Evolutionary conservation across 192 early-diverging fungal species (phyloP).

Genomic region (Spizellomyces punctatus): DNA sequence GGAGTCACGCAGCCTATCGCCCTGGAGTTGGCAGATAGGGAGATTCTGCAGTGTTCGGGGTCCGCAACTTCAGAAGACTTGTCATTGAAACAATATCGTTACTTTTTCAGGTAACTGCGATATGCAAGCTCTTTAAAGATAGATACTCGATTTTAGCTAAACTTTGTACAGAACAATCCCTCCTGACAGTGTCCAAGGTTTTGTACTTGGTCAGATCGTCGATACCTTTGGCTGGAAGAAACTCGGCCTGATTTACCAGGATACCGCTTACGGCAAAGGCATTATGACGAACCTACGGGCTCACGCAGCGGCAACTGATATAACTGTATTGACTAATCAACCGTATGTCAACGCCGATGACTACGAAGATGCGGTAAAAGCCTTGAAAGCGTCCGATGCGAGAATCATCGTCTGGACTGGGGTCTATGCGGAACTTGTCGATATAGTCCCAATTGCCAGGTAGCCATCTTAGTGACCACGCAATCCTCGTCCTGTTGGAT

Average conservation of each 20-base stretch:
- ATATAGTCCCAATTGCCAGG: background rate
- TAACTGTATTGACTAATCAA: background rate
- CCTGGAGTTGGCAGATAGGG: too few species aligned
- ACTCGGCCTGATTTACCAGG: slow-evolving; percentile 9
- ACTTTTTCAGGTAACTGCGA: too few species aligned
- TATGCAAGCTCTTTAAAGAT: too few species aligned
- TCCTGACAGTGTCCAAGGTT: slow-evolving; percentile 5
- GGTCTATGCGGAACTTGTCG: background rate
- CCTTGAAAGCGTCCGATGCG: slow-evolving; percentile 5
- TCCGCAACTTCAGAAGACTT: too few species aligned
- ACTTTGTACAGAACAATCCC: background rate
- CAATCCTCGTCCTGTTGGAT: too few species aligned
- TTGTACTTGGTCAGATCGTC: slow-evolving; percentile 9
- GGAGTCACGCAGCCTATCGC: too few species aligned
- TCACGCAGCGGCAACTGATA: background rate
- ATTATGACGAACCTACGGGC: background rate
- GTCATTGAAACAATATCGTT: too few species aligned
- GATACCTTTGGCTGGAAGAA: background rate
- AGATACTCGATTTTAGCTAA: too few species aligned
- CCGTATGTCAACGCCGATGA: background rate
- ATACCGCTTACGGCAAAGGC: slow-evolving; percentile 13
- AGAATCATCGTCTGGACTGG: slow-evolving; percentile 14
- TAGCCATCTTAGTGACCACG: too few species aligned
- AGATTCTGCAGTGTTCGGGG: too few species aligned
- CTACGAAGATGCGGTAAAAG: background rate